Conservation (phyloP, 805 yeast species). For the Blastobotrys peoriensis region DNA sequence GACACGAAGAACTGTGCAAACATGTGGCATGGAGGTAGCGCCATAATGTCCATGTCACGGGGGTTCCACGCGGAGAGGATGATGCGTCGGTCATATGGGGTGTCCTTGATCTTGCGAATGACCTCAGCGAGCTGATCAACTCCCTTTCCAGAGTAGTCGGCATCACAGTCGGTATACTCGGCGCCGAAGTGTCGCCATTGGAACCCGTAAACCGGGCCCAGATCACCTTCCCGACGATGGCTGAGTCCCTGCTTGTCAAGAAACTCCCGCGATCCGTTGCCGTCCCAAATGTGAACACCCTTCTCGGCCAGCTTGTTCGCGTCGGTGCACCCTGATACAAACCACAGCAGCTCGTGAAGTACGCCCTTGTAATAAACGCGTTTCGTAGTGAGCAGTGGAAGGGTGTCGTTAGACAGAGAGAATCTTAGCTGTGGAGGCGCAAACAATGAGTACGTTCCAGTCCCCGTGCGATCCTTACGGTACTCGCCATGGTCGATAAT, state of each 20-base stretch:
- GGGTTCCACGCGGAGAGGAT: constrained; percentile 99
- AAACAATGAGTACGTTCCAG: constrained; percentile 85
- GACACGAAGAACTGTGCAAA: constrained; percentile 92
- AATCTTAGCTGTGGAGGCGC: constrained; percentile 96
- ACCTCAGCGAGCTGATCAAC: constrained; percentile 82
- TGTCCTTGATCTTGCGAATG: constrained; percentile 70
- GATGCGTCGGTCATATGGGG: constrained; percentile 92
- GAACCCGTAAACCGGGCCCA: constrained; percentile 98
- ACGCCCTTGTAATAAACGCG: constrained; percentile 86
- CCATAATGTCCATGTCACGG: constrained; percentile 89
- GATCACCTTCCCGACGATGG: constrained; percentile 82
- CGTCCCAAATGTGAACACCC: constrained; percentile 98
- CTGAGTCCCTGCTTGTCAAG: constrained; percentile 76
- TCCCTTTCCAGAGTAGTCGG: constrained; percentile 84
- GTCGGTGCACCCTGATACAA: constrained; percentile 83
- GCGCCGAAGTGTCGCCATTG: constrained; percentile 99
- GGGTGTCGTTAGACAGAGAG: constrained; percentile 58
- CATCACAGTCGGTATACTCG: constrained; percentile 74
- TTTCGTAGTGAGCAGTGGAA: constrained; percentile 91
- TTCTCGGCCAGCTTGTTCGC: constrained; percentile 69
- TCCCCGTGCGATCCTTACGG: constrained; percentile 95
- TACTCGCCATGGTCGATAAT: constrained; percentile 82
- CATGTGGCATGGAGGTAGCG: constrained; percentile 97
- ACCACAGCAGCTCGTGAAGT: constrained; percentile 88
- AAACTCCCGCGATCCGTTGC: constrained; percentile 91